Evolutionary conservation across 73 alveolate genomes (phyloP), one percentile per base, ranked within the genome.

Genomic region (Paramecium octaurelia): DNA sequence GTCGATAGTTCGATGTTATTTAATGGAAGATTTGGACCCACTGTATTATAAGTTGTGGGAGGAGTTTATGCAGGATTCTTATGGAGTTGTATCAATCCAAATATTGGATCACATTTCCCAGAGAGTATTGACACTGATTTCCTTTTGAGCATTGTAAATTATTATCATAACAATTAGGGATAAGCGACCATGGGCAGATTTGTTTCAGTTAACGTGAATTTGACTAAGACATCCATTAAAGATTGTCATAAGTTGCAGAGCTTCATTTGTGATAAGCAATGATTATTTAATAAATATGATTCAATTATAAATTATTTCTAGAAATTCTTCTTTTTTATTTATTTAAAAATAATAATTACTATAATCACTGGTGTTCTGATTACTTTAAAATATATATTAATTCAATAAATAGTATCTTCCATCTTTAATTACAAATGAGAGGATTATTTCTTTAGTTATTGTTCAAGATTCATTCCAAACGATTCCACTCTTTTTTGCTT

Each of bases 51-150:
- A 35, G 91, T 80, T 0, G 75, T 42, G 35, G 91, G 75, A 5
- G 75, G 91, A 21, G 70, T 48, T 27, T 80, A 80, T 80, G 91
- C 91, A 21, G 91, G 91, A 43, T 80, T 80, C 21, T 42, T 80
- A 20, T 80, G 91, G 91, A 43, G 76, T 31, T 80, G 70, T 48
- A 80, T 31, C 27, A 40, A 80, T 80, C 91, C 91, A 23, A 40
- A 44, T 80, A 43, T 23, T 31, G 91, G 91, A 43, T 80, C 64
- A 18, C 46, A 42, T 44, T 80, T 44, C 75, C 91, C 91, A 43
- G 91, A 80, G 7, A 23, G 43, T 80, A 35, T 42, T 10, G 91
- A 80, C 27, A 80, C 91, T 18, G 91, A 80, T 80, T 80, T 80
- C 24, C 46, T 80, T 38, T 24, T 80, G 50, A 35, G 21, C 16